A percentile compares a stretch with the other conserved stretches of the same genome.
Evolutionary conservation across 768 basidiomycete species (phyloP).

Genomic region (Boletus edulis): DNA sequence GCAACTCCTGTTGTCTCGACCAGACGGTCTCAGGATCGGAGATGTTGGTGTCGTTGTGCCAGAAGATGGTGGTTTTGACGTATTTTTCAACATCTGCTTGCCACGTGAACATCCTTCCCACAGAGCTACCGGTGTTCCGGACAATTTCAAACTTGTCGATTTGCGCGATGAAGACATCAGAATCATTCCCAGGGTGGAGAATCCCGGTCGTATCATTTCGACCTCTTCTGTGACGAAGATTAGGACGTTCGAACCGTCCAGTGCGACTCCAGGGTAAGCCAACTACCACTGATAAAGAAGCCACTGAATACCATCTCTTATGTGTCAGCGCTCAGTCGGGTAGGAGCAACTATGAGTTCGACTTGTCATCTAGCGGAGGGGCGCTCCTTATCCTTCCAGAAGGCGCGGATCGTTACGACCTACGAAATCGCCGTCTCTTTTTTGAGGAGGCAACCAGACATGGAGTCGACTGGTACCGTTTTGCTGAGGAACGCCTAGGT

Average conservation of each 20-base stretch:
- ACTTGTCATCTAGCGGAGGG: slow-evolving; percentile 19
- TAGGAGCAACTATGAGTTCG: slow-evolving; percentile 4
- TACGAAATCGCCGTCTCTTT: slow-evolving; percentile 21
- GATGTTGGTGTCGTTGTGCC: slow-evolving; percentile 35
- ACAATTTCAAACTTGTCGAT: slow-evolving; percentile 22
- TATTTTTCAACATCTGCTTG: slow-evolving; percentile 36
- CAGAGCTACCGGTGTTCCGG: slow-evolving; percentile 19
- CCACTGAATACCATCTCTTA: background rate
- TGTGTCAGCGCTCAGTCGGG: background rate
- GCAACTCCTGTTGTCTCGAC: slow-evolving; percentile 17
- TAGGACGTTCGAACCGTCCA: background rate
- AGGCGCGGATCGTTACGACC: slow-evolving; percentile 22
- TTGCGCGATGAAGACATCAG: slow-evolving; percentile 1
- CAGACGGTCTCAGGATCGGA: slow-evolving; percentile 31
- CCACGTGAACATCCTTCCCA: slow-evolving; percentile 27
- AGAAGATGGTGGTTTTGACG: slow-evolving; percentile 33
- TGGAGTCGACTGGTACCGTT: slow-evolving; percentile 27
- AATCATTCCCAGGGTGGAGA: background rate
- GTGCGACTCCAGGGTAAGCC: background rate
- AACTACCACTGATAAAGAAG: background rate
- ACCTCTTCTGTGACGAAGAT: background rate
- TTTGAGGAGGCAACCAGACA: slow-evolving; percentile 15
- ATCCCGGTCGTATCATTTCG: slow-evolving; percentile 2
- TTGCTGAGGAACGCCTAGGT: slow-evolving; percentile 13
- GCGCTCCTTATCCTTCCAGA: slow-evolving; percentile 34